Percentiles rank a stretch among this genome's conserved stretches.
Conservation (phyloP, 352 stramenopile genomes). For the Elongisporangium anandrum region DNA sequence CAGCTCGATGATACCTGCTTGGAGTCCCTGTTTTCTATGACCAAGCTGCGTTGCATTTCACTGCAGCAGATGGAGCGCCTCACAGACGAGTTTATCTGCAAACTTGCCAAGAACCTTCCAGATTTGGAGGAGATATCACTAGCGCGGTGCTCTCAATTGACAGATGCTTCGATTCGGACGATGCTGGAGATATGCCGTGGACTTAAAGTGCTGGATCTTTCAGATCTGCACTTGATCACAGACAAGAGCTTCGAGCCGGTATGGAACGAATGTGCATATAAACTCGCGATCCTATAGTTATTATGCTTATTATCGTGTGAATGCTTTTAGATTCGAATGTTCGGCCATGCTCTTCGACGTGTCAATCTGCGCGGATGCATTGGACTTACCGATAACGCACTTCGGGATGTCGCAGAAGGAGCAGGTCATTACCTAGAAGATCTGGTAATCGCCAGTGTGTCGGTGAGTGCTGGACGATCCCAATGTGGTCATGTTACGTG, state of each 20-base stretch:
- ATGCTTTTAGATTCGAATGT: constrained; percentile 27
- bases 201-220: constrained; percentile 58
- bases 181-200: constrained; percentile 56
- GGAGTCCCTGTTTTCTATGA: constrained; percentile 59
- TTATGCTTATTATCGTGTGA: constrained; percentile 1
- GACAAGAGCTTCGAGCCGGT: constrained; percentile 64
- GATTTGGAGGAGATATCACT: constrained; percentile 65
- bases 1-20: constrained; percentile 63
- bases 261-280: constrained; percentile 1
- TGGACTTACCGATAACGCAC: constrained; percentile 43
- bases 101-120: constrained; percentile 39
- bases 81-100: constrained; percentile 50
- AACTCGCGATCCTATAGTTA: not conserved
- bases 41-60: constrained; percentile 50
- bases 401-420: constrained; percentile 56
- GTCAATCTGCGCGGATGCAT: constrained; percentile 66
- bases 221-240: constrained; percentile 64
- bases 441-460: constrained; percentile 72
- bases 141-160: constrained; percentile 66
- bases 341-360: constrained; percentile 43
- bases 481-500: not conserved
- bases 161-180: constrained; percentile 31
- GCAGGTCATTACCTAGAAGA: constrained; percentile 51
- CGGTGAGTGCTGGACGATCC: constrained; percentile 30
- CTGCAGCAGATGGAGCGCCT: constrained; percentile 79